Evolutionary conservation across 371 early-diverging fungal species (phyloP), one percentile per base, ranked within the genome.

Genomic region (Enterocytospora artemiae): DNA sequence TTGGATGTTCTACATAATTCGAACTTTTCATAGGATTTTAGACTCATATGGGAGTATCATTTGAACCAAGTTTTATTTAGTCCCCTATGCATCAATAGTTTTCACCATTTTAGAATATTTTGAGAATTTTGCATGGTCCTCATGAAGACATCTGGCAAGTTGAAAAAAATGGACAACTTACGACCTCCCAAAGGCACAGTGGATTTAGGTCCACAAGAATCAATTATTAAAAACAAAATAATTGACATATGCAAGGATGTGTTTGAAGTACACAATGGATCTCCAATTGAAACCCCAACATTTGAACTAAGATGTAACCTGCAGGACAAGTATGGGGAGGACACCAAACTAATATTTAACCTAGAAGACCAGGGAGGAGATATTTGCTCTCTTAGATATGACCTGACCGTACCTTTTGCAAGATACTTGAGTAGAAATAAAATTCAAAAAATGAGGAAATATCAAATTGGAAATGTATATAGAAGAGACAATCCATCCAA

Each of bases 331-430:
- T 97, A 95, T 72, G 96, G 96, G 30, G 98, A 97, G 77, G 98
- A 97, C 82, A 85, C 86, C 74, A 95, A 95, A 80, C 83, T 95
- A 60, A 95, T 96, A 68, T 97, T 91, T 72, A 93, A 97, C 74
- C 81, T 97, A 50, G 85, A 87, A 68, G 93, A 96, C 76, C 95
- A 95, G 75, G 96, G 96, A 36, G 98, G 96, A 31, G 96, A 96
- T 73, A 82, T 86, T 75, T 93, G 91, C 69, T 88, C 95, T 1
- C 81, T 97, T 30, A 84, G 96, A 43, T 97, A 97, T 70, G 96
- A 97, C 80, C 79, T 97, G 67, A 97, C 98, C 0, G 96, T 96
- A 18, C 94, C 96, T 3, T 94, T 97, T 81, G 91, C 96, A n/a
- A 85, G 98, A 50, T 93, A 87, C 77, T 75, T 97, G 67, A 93